These are phyloP conservation scores for Melaleuca alternifolia DNA, from an alignment of 345 rosid species.

Conservation along the genomic window DNA sequence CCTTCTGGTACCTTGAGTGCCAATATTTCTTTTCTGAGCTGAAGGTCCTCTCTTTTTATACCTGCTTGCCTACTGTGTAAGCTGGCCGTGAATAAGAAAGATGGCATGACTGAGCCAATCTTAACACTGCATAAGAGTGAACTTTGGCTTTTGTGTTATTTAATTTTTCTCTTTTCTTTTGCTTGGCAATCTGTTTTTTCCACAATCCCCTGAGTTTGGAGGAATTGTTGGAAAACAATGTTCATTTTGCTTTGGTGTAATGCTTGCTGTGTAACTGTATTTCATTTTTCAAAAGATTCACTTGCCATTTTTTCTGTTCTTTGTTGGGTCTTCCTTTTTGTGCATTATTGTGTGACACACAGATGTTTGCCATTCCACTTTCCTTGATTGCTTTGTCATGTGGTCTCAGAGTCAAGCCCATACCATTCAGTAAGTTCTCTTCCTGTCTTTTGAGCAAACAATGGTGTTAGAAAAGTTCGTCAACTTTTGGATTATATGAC, in stretches of 20 bases:
- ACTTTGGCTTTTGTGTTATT: too few relatives aligned
- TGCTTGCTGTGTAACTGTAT: neutral
- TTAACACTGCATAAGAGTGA: too few relatives aligned
- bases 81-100: too few relatives aligned
- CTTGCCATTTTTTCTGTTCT: neutral
- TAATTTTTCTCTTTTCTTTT: neutral
- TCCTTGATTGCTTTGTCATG: neutral
- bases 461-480: neutral
- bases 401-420: neutral
- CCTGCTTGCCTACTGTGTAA: neutral
- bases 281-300: neutral
- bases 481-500: neutral
- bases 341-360: neutral
- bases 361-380: neutral
- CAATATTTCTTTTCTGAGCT: neutral
- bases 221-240: neutral
- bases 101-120: too few relatives aligned
- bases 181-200: neutral
- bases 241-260: neutral
- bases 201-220: neutral
- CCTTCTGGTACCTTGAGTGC: neutral
- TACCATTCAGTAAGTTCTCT: neutral
- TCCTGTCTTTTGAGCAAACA: neutral
- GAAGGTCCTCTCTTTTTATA: neutral
- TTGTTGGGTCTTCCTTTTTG: neutral